phyloP scores from a whole-genome alignment of 441 rosid species.

The Gossypium trilobum region DNA sequence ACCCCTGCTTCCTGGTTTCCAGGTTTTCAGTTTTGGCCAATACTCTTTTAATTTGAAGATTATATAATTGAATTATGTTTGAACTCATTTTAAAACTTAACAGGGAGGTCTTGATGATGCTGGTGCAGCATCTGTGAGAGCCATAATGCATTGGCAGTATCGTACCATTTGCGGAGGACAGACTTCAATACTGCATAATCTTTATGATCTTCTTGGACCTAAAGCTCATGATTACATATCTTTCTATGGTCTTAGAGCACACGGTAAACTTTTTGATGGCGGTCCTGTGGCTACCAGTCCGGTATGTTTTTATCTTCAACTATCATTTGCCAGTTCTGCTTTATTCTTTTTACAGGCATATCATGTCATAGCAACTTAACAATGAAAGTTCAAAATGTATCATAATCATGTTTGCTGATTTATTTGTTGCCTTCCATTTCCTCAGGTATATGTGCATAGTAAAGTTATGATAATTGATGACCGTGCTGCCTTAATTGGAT shows the following conservation, averaged over 20 bases:
- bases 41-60: conserved; percentile 16
- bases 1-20: conserved; percentile 97
- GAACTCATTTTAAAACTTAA: conserved; percentile 18
- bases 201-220: conserved; percentile 60
- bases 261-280: conserved; percentile 72
- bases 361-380: not conserved
- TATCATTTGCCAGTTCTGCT: not conserved
- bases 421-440: not conserved
- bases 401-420: not conserved
- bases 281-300: conserved; percentile 94
- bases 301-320: conserved; percentile 32
- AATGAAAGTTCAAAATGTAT: conserved; percentile 1
- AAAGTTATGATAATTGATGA: conserved; percentile 92
- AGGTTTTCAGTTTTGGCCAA: conserved; percentile 40
- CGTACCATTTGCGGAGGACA: conserved; percentile 90
- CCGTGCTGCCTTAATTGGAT: conserved; percentile 62
- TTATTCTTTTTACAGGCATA: not conserved
- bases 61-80: not conserved
- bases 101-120: conserved; percentile 97
- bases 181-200: conserved; percentile 73
- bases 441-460: conserved; percentile 94
- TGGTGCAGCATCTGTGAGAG: conserved; percentile 98
- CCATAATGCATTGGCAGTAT: conserved; percentile 99
- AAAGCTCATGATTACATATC: conserved; percentile 77
- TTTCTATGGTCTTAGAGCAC: conserved; percentile 85